Evolutionary conservation across 148 eudicot genomes (phyloP).

Genomic region (Chenopodium formosanum): DNA sequence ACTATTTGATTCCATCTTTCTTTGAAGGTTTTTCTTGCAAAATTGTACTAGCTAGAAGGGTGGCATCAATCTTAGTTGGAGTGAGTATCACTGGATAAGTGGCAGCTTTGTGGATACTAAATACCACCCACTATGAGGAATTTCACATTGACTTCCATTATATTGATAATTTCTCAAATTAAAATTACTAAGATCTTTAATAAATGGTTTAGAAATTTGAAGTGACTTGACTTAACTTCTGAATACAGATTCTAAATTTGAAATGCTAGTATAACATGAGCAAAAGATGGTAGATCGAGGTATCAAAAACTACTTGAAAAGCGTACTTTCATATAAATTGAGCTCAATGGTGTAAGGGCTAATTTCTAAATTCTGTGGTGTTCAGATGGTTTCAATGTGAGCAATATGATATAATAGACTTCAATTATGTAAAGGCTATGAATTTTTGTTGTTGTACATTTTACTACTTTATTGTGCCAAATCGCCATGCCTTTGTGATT

Average conservation of each 20-base stretch:
- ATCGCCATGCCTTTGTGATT: neutral
- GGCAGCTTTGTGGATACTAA: neutral
- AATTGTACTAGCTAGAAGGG: conserved; percentile 1
- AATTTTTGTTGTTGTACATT: neutral
- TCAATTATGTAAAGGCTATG: neutral
- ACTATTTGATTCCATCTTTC: neutral
- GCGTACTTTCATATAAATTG: neutral
- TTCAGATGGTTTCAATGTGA: neutral
- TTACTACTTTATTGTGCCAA: neutral
- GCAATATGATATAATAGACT: neutral
- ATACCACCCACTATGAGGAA: neutral
- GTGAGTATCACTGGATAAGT: neutral
- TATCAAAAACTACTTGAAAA: neutral
- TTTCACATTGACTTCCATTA: neutral
- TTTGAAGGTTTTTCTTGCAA: neutral
- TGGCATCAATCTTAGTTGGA: conserved; percentile 4
- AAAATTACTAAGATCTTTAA: neutral
- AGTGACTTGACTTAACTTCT: neutral
- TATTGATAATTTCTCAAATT: neutral
- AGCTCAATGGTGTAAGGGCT: neutral
- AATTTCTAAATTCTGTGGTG: neutral
- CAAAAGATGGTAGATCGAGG: neutral
- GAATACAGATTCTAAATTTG: neutral
- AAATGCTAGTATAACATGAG: neutral
- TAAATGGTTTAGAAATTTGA: no score